These are phyloP conservation scores for Ophiostoma triangulosporum DNA, from an alignment of 2,329 filamentous ascomycete genomes.

Conservation along the genomic window DNA sequence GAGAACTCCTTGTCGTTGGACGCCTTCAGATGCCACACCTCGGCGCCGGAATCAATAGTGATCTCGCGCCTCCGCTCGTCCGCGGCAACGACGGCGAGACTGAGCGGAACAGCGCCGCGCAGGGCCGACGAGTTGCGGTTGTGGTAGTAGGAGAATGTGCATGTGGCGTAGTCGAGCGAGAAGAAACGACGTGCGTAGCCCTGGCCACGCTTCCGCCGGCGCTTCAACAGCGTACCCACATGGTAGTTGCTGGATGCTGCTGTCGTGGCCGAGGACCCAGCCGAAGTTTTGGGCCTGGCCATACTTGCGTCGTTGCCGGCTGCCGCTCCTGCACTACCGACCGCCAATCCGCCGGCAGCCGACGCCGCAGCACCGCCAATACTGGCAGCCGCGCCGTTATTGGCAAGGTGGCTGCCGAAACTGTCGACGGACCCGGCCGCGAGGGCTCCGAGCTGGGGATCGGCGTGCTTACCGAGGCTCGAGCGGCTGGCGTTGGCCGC, in stretches of 20 bases:
- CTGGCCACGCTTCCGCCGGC: slow-evolving; percentile 83
- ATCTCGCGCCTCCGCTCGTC: slow-evolving; percentile 84
- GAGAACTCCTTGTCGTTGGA: slow-evolving; percentile 72
- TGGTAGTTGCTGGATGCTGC: slow-evolving; percentile 47
- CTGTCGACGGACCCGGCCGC: slow-evolving; percentile 47
- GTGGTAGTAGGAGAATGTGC: slow-evolving; percentile 91
- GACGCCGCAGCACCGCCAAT: background rate
- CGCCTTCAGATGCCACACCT: slow-evolving; percentile 89
- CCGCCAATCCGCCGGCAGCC: slow-evolving; percentile 30
- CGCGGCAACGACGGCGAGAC: slow-evolving; percentile 77
- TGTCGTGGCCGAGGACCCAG: background rate
- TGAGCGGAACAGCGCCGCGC: slow-evolving; percentile 82
- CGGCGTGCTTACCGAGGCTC: slow-evolving; percentile 35
- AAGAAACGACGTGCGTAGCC: slow-evolving; percentile 91
- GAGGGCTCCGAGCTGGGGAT: slow-evolving; percentile 21
- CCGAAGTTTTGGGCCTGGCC: background rate
- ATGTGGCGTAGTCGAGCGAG: slow-evolving; percentile 86
- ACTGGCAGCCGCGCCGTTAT: slow-evolving; percentile 30
- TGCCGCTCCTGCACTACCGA: slow-evolving; percentile 12
- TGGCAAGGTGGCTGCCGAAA: slow-evolving; percentile 38
- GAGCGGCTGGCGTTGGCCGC: slow-evolving; percentile 31
- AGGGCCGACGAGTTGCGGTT: slow-evolving; percentile 86
- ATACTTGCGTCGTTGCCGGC: background rate
- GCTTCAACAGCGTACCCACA: slow-evolving; percentile 76
- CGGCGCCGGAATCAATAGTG: slow-evolving; percentile 89